Base-by-base conservation (phyloP, 805 yeast genomes). In the Candida insectorum region DNA sequence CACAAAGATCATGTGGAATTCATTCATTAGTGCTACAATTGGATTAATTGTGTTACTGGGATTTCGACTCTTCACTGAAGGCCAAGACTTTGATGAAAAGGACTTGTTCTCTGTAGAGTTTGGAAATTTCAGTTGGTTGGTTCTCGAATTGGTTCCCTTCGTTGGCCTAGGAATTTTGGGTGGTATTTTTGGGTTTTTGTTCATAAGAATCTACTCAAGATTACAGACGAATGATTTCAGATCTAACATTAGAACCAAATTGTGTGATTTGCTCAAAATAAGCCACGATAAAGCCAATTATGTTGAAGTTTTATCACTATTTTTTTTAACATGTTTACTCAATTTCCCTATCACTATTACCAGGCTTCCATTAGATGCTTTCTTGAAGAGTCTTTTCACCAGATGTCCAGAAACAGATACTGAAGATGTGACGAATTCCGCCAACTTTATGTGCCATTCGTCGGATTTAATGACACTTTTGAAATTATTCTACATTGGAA, bases 11-110 rank as follows among this genome's bases (percentile, higher is more conserved):
- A 75, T 86, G 79, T 86, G 95, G 96, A 79, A 79, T 45, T 76
- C 88, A 5, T 87, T 86, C 56, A 81, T 85, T 3, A 77, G 86
- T 46, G 81, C 95, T 1, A 83, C 87, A 45, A 62, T 81, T 8
- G 81, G 87, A 1, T 81, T 82, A 10, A 72, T 82, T 2, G 67
- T 82, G 0, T 53, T 85, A 17, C 53, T 55, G 4, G 71, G 69
- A 4, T 62, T 64, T 36, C 54, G 52, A 37, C 45, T 57, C 16
- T 60, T 66, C 33, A 62, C 71, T 2, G 65, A 64, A 20, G 72
- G 72, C 7, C 42, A 44, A 12, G 51, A 62, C 47, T 65, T 60
- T 41, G 37, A 44, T 24, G 77, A 78, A 31, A 69, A 76, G n/a
- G 62, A 70, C 30, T 51, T 65, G 19, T 73, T 82, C 31, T 79